A percentile compares a stretch with the other conserved stretches of the same genome.
phyloP scores from a whole-genome alignment of 768 basidiomycete species.

The Leccinum barrowsii region DNA sequence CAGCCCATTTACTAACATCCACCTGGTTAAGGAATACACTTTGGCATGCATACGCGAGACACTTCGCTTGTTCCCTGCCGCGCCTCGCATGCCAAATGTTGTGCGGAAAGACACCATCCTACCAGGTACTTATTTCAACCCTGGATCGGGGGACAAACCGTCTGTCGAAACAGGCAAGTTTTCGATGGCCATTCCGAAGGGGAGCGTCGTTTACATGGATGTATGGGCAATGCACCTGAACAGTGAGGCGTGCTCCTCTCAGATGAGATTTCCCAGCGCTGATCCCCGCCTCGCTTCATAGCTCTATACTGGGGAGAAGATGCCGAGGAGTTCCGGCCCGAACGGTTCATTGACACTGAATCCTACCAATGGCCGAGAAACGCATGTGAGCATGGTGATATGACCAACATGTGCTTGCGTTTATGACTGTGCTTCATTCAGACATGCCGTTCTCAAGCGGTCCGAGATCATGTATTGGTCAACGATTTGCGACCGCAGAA shows the following conservation, averaged over 20 bases:
- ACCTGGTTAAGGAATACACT: slow-evolving; percentile 38
- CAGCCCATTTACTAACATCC: not conserved
- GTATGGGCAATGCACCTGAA: slow-evolving; percentile 43
- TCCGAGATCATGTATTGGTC: slow-evolving; percentile 46
- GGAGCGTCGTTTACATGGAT: slow-evolving; percentile 40
- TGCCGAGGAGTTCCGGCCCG: slow-evolving; percentile 42
- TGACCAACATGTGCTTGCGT: not conserved
- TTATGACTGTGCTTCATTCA: slow-evolving; percentile 6
- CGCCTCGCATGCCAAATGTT: slow-evolving; percentile 34
- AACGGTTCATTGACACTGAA: slow-evolving; percentile 48
- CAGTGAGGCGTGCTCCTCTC: slow-evolving; percentile 30
- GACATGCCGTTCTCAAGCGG: slow-evolving; percentile 46
- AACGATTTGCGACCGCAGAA: slow-evolving; percentile 45
- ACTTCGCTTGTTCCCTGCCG: slow-evolving; percentile 41
- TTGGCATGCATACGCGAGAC: slow-evolving; percentile 44
- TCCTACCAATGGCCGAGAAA: slow-evolving; percentile 28
- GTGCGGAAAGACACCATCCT: slow-evolving; percentile 36
- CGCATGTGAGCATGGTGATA: slow-evolving; percentile 12
- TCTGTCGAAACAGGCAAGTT: slow-evolving; percentile 28
- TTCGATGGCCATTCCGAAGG: slow-evolving; percentile 36
- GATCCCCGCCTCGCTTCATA: slow-evolving; percentile 10
- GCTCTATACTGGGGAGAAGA: slow-evolving; percentile 51
- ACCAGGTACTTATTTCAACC: slow-evolving; percentile 32
- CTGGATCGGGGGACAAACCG: slow-evolving; percentile 12
- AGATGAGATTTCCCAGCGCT: not conserved